Evolutionary conservation across 179 eudicot species (phyloP), one percentile per base, ranked within the genome.

Genomic region (Silene noctiflora): DNA sequence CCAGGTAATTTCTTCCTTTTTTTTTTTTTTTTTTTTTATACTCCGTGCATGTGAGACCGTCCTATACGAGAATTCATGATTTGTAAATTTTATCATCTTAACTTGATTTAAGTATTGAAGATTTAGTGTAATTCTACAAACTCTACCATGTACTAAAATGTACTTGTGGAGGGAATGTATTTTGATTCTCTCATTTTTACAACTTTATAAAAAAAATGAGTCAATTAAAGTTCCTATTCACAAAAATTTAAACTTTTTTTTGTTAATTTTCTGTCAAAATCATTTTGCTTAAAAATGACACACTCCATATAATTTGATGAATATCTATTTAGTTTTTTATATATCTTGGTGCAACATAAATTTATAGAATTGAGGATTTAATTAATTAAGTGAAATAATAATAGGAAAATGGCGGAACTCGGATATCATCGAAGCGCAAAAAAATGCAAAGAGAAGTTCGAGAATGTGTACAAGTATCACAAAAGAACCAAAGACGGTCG

Each of bases 381-480:
- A 33, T 22, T 21, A 61, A 21, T 20, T 6, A 19, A 59, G 24
- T n/a, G 10, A 59, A 6, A n/a, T 4, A 20, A 20, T 19, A 0
- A 78, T 85, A 90, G 95, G 84, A 90, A 88, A 84, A 73, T 90
- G 84, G 85, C 76, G 51, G 91, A 87, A 64, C 84, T 84, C 24
- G 92, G 92, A 39, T 89, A 82, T 77, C 85, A 89, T 74, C 86
- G 96, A 66, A 90, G 84, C 48, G 81, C 86, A 8, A 90, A 90
- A 81, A 90, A 90, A 61, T 90, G 96, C 84, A 89, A 86, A 44
- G 94, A 90, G 87, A 90, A 90, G 71, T 90, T 90, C 51, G 94
- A 90, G 80, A 90, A 90, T 70, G 88, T 89, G n/a, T 85, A 89
- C 75, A 90, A 90, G 70, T 89, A 89, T 33, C 87, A 89, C 81